Evolutionary conservation across 2,329 filamentous ascomycete genomes (phyloP), one percentile per base, ranked within the genome.

Genomic region (Camillea tinctor): DNA sequence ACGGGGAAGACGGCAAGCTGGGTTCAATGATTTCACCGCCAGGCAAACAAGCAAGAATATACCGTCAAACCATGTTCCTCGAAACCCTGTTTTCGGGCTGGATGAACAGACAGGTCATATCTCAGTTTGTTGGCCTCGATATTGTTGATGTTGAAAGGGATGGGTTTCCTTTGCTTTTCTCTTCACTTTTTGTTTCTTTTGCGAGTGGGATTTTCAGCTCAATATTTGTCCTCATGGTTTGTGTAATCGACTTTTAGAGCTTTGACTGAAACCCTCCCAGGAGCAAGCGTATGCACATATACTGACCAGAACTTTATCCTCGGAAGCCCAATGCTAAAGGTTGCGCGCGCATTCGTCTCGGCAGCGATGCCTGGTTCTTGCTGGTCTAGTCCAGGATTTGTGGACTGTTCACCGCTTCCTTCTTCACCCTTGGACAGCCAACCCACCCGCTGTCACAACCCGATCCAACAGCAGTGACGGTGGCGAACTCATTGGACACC

Each of bases 361-460:
- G 61, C 54, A 54, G 61, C 61, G 58, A 62, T 65, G 64, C 64
- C 57, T 24, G 60, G 55, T 65, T 60, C 61, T 55, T 60, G 60
- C 58, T 59, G 52, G 60, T 49, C 50, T 36, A 56, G 57, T 59
- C 64, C 62, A 61, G 60, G 50, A 59, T 60, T 60, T 53, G 60
- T 61, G 44, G 23, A 62, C 61, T 64, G 62, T 64, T 66, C 64
- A 64, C 63, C 60, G 65, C 65, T 65, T 57, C 50, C 58, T 55
- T 15, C 54, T 20, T 30, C 54, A 48, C 48, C 60, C 54, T 55
- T 56, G 50, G 56, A 62, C 63, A 62, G 61, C 57, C 58, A 60
- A 56, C 49, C 57, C 40, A 55, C 36, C 58, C 55, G 65, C 64
- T 67, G 67, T 65, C 61, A 61, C 63, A 61, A 62, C 64, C 66